Evolutionary conservation across 257 asterid species (phyloP), one percentile per base, ranked within the genome.

Genomic region (Striga asiatica): DNA sequence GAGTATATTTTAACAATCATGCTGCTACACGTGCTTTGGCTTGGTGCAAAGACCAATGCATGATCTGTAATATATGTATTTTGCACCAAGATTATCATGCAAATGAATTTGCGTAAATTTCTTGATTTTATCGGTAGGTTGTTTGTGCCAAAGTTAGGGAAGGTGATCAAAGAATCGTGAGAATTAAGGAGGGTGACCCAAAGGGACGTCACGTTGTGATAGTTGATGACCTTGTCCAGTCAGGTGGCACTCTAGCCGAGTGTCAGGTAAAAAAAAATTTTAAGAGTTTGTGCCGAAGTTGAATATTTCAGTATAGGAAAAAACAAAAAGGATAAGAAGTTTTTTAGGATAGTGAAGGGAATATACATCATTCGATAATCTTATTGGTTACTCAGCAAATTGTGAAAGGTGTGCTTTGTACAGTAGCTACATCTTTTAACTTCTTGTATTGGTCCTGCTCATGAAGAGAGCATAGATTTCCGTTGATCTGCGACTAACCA

Each of bases 191-290:
- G 69, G 98, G 98, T 39, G 83, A 86, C 11, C 87, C 96, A n/a
- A 74, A 76, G 54, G 95, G 95, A 56, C 96, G 84, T 28, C 98
- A 89, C 47, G 95, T 89, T 57, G 96, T 89, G 81, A 89, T 89
- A 69, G 98, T 89, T 61, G 98, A 89, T 61, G 98, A 89, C 72
- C 96, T 89, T 58, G 98, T 89, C 27, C 98, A 89, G 74, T 89
- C 98, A 56, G 98, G 98, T 37, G 91, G 98, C 75, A 86, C 98
- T 12, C 71, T 89, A 32, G 46, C 69, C 27, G 96, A 89, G 72
- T 89, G 98, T 64, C 98, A 89, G 88, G 96, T 89, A 29, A 72
- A 72, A 64, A 48, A 35, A 50, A n/a, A n/a, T 56, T 13, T 39
- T 39, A 39, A 6, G 18, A 39, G 14, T 2, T 13, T 39, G 46